phyloP scores from a whole-genome alignment of 2,329 filamentous ascomycete species.

The Ceratocystis cubensis region DNA sequence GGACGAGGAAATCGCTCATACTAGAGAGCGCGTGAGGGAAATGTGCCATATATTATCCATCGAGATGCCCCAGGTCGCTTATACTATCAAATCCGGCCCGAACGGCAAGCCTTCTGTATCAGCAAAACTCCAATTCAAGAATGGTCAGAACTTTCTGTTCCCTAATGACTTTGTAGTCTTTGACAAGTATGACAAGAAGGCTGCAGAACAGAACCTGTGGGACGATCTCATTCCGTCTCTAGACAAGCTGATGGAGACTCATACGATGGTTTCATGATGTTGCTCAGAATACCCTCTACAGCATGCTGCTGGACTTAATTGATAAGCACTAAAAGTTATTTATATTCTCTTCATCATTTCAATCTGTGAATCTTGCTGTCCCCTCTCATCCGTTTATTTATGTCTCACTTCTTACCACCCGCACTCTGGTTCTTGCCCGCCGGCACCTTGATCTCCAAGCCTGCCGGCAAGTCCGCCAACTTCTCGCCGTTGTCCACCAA shows the following conservation, averaged over 20 bases:
- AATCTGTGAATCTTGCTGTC: background rate
- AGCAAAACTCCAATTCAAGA: background rate
- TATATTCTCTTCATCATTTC: background rate
- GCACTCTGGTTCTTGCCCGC: slow-evolving; percentile 34
- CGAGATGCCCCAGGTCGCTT: background rate
- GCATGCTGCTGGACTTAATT: background rate
- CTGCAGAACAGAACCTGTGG: slow-evolving; percentile 32
- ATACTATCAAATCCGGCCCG: background rate
- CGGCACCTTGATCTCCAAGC: slow-evolving; percentile 38
- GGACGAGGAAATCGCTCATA: background rate
- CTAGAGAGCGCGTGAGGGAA: background rate
- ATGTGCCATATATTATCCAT: background rate
- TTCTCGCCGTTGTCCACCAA: slow-evolving; percentile 60
- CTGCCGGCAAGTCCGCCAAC: slow-evolving; percentile 52
- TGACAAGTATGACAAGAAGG: slow-evolving; percentile 27
- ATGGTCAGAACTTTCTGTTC: slow-evolving; percentile 24
- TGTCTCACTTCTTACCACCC: slow-evolving; percentile 22
- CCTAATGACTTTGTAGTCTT: slow-evolving; percentile 30
- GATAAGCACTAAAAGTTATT: background rate
- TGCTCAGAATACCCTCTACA: background rate
- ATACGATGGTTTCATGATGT: background rate
- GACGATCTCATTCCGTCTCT: slow-evolving; percentile 26
- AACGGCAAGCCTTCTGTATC: background rate
- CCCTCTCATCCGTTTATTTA: background rate
- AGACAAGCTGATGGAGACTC: slow-evolving; percentile 19